These are phyloP conservation scores for Wakefieldia striispora DNA, from an alignment of 768 basidiomycete genomes.

Conservation along the genomic window DNA sequence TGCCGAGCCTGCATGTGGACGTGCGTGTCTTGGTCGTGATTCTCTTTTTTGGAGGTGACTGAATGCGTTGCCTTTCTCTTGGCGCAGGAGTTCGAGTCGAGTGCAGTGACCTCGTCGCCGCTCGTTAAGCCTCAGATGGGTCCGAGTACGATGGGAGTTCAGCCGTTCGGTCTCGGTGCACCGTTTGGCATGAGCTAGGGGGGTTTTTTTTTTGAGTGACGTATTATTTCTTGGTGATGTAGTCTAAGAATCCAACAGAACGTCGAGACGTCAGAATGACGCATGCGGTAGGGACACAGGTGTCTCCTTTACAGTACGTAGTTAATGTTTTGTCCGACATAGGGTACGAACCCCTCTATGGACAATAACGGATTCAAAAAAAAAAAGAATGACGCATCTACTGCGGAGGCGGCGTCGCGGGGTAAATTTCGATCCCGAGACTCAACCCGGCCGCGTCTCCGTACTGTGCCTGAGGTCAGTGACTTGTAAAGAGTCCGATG, in stretches of 20 bases:
- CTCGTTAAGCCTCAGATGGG: conserved; percentile 31
- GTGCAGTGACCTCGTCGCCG: conserved; percentile 27
- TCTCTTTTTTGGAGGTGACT: conserved; percentile 1
- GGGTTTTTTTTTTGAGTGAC: no score
- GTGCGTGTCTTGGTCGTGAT: conserved; percentile 37
- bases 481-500: conserved; percentile 10
- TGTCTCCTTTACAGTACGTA: no score
- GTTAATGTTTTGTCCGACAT: no score
- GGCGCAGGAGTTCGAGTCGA: conserved; percentile 38
- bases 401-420: conserved; percentile 4
- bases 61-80: not conserved
- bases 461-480: not conserved
- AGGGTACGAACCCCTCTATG: no score
- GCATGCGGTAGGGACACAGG: no score
- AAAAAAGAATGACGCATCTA: no score
- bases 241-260: no score
- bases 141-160: conserved; percentile 12
- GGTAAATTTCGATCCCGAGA: conserved; percentile 22
- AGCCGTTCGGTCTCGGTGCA: conserved; percentile 28
- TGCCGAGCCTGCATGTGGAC: conserved; percentile 83
- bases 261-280: no score
- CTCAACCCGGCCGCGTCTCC: conserved; percentile 20
- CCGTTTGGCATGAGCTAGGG: conserved; percentile 27
- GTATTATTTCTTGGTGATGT: no score
- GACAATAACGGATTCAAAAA: no score